Conservation (phyloP, 140 eudicot genomes). For the Ambrosia hybrid region DNA sequence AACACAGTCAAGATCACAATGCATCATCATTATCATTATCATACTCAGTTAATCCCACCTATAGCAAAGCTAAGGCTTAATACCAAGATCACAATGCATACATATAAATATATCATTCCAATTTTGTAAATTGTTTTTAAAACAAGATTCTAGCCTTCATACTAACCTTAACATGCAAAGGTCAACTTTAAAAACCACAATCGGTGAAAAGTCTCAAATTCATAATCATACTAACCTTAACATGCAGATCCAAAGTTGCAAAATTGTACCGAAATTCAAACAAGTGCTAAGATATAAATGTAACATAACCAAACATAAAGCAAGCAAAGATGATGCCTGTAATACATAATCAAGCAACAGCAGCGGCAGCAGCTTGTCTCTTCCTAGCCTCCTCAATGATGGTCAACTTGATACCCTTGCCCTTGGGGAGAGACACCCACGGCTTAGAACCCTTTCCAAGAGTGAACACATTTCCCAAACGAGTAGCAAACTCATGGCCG, state of each 20-base stretch:
- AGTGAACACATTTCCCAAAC: slow-evolving; percentile 61
- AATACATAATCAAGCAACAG: slow-evolving; percentile 11
- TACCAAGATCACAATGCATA: too few species aligned
- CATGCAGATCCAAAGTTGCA: slow-evolving; percentile 16
- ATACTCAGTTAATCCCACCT: too few species aligned
- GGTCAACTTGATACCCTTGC: slow-evolving; percentile 61
- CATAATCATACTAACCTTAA: slow-evolving; percentile 13
- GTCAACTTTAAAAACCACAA: not conserved
- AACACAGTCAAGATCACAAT: too few species aligned
- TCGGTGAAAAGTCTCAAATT: not conserved
- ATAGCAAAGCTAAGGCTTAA: too few species aligned
- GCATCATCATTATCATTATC: too few species aligned
- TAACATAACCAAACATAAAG: not conserved
- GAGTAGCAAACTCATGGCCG: slow-evolving; percentile 68
- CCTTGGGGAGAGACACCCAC: slow-evolving; percentile 71
- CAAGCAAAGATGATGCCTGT: not conserved
- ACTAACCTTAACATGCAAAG: not conserved
- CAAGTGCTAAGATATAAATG: not conserved
- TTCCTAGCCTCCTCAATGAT: slow-evolving; percentile 72
- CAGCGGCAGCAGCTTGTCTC: slow-evolving; percentile 49
- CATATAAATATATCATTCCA: too few species aligned
- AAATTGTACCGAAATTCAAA: slow-evolving; percentile 9
- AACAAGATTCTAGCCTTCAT: not conserved
- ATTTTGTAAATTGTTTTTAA: too few species aligned
- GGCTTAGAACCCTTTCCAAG: slow-evolving; percentile 62